A percentile compares a stretch with the other conserved stretches of the same genome.
phyloP scores from a whole-genome alignment of 1,139 yeast genomes.

The Lodderomyces theae region DNA sequence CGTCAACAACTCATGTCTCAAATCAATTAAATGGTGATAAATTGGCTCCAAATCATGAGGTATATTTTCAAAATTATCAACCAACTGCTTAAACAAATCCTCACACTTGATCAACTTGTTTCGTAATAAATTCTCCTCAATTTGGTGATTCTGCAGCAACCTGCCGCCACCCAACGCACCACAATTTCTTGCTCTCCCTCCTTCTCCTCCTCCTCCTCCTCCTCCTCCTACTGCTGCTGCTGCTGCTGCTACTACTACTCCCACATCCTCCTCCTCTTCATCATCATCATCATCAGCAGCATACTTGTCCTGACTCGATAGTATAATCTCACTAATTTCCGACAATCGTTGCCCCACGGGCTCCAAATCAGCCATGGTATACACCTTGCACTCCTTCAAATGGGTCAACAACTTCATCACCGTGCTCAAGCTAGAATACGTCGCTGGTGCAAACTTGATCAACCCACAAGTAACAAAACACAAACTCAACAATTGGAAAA shows the following conservation, averaged over 20 bases:
- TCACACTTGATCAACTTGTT: constrained; percentile 59
- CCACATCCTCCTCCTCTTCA: constrained; percentile 6
- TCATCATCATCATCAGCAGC: constrained; percentile 22
- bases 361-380: constrained; percentile 75
- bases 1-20: constrained; percentile 35
- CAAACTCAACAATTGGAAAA: constrained; percentile 79
- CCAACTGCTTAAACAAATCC: constrained; percentile 51
- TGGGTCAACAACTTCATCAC: constrained; percentile 81
- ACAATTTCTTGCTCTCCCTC: constrained; percentile 6
- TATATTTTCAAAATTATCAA: constrained; percentile 51
- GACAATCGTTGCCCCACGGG: constrained; percentile 71
- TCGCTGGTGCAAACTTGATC: constrained; percentile 87
- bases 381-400: constrained; percentile 73
- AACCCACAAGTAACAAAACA: constrained; percentile 90
- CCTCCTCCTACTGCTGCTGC: constrained; percentile 8
- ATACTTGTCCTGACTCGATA: constrained; percentile 37
- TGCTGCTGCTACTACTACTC: constrained; percentile 11
- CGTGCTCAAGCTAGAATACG: constrained; percentile 83
- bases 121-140: constrained; percentile 59
- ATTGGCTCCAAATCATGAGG: constrained; percentile 53
- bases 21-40: constrained; percentile 45
- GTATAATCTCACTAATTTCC: constrained; percentile 65
- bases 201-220: constrained; percentile 6
- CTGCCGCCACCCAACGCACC: no score
- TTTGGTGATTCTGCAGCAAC: constrained; percentile 26